Percentiles rank a stretch among this genome's conserved stretches.
Evolutionary conservation across 805 yeast species (phyloP).

Genomic region (Metschnikowia proteae): DNA sequence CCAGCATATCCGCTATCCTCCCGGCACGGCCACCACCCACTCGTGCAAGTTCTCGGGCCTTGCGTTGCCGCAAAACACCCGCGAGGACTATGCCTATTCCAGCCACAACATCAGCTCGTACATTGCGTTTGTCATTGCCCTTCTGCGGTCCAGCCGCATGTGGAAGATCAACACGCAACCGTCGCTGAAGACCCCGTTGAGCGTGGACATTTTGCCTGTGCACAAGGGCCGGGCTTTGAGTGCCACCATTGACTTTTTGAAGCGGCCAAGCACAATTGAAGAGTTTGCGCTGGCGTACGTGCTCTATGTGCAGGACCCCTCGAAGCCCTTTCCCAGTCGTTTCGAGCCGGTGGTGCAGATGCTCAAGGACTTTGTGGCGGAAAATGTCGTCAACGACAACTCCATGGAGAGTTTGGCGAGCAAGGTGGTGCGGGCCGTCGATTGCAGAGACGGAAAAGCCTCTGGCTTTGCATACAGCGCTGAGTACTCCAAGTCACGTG

Average conservation of each 20-base stretch:
- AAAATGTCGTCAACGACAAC: constrained; percentile 45
- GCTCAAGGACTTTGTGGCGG: constrained; percentile 54
- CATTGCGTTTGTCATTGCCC: constrained; percentile 16
- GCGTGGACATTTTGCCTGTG: constrained; percentile 33
- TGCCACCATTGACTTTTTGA: constrained; percentile 20
- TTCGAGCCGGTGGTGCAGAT: constrained; percentile 41
- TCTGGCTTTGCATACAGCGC: background rate
- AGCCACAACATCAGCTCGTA: constrained; percentile 11
- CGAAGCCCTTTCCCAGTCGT: constrained; percentile 12
- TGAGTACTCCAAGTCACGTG: constrained; percentile 51
- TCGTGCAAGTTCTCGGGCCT: background rate
- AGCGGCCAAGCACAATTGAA: constrained; percentile 16
- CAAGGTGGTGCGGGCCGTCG: constrained; percentile 29
- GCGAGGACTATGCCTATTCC: constrained; percentile 1
- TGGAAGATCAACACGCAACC: constrained; percentile 25
- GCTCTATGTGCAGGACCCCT: background rate
- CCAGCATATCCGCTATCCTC: background rate
- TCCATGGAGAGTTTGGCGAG: constrained; percentile 46
- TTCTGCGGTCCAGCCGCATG: constrained; percentile 11
- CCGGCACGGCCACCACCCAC: background rate
- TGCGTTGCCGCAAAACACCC: constrained; percentile 4
- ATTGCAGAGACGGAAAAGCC: constrained; percentile 7
- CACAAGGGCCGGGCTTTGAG: constrained; percentile 12
- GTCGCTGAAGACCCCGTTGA: constrained; percentile 28
- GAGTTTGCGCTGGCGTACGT: constrained; percentile 23